Base-by-base conservation (phyloP, 2,329 filamentous ascomycete genomes). In the Ceratocystis albifundus region DNA sequence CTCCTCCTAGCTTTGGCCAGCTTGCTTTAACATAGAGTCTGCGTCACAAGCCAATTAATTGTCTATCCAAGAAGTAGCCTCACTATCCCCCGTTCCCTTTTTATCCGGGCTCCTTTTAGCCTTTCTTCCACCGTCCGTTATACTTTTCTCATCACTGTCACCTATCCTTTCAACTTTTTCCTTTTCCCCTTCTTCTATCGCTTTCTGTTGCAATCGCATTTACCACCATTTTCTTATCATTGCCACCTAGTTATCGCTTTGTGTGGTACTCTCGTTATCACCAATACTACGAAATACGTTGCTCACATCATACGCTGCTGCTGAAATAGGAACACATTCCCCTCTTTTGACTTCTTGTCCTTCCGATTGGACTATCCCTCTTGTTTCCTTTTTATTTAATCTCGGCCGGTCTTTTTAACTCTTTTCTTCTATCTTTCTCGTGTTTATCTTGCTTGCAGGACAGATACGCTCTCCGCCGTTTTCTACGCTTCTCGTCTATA, bases 401-500 rank as follows among this genome's bases (percentile, higher is more conserved):
- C 36, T 41, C 66, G 66, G 44, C 50, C 66, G 55, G 65, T 22
- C 68, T 68, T 65, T 66, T 70, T 66, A 68, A 68, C 66, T 69
- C 67, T n/a, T 44, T 45, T 66, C 64, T 44, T 22, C n/a, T 28
- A 45, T 41, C 48, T 66, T 41, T 12, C 36, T 4, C 12, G 36
- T 15, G 32, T 48, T 28, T 41, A 46, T 57, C 61, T 65, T 44
- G 20, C 30, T 28, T 36, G 46, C 22, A 32, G 36, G 30, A 28
- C 53, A 44, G 15, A 65, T 55, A 45, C 46, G 5, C 44, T 25
- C 32, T 67, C 55, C 45, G 55, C 45, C 36, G 8, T 30, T 65
- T 46, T 61, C 64, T 55, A 41, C 36, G 36, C 65, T 32, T 36
- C 62, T 57, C 66, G 41, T 44, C 55, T 36, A 50, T 61, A 69